Base-by-base conservation (phyloP, 2,329 filamentous ascomycete genomes). In the Aureobasidium sp. region DNA sequence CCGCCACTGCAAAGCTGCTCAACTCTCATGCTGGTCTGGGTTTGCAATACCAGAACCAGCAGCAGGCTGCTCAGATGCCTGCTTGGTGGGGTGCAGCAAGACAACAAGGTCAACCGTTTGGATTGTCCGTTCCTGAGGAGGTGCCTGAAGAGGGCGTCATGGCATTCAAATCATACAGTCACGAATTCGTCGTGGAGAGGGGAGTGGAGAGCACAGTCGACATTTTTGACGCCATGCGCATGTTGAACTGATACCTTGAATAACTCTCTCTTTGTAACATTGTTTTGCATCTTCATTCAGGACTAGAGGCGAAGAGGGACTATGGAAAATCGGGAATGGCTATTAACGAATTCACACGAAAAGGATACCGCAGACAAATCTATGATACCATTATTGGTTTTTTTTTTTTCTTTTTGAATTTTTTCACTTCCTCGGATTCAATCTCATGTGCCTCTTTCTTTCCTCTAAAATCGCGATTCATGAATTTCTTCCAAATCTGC, bases 131-230 rank as follows among this genome's bases (percentile, higher is more conserved):
- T 22, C 55, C 55, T 11, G 42, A 60, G 17, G 45, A 60, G 11
- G 45, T 51, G 4, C 57, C 45, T 9, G 44, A 60, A 9, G 11
- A 60, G 11, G 45, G 36, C 15, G 45, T 49, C 36, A 34, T 60
- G 57, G 44, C 57, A 2, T 34, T 41, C 22, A 51, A 27, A 51
- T 25, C 17, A 34, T 49, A 36, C 31, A 48, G 44, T 12, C 31
- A 39, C 22, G 27, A 47, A 5, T 34, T 36, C 6, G 12, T 29
- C 3, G 51, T 57, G 3, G 53, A 57, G 15, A 47, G 41, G 17
- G 53, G 53, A 25, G 14, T 51, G 45, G 44, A 60, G n/a, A 27
- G 42, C 27, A 60, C 57, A 25, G 57, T 60, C 9, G 45, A 60
- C n/a, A 49, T 60, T 14, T 60, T 49, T 15, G 45, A 49, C 12